A percentile compares a stretch with the other conserved stretches of the same genome.
phyloP scores from a whole-genome alignment of 2,329 filamentous ascomycete species.

The Phaeosphaeria sp. region DNA sequence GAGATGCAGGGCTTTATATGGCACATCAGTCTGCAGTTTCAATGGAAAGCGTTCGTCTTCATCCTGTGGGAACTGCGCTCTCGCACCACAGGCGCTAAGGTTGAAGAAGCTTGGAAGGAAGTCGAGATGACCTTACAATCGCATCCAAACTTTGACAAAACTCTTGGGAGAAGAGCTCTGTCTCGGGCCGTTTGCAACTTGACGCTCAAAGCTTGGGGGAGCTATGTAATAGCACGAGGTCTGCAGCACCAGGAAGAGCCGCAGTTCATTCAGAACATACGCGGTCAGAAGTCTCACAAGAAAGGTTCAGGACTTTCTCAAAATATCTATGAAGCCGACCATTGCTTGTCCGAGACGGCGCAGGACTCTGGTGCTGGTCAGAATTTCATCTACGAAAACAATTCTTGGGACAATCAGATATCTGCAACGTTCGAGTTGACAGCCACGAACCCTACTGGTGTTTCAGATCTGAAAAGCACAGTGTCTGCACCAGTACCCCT shows the following conservation, averaged over 20 bases:
- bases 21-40: slow-evolving; percentile 57
- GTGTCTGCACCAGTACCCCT: neutral
- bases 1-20: slow-evolving; percentile 52
- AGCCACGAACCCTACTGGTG: no score
- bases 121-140: slow-evolving; percentile 53
- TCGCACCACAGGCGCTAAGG: slow-evolving; percentile 29
- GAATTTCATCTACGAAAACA: neutral
- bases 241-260: slow-evolving; percentile 19
- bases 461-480: no score
- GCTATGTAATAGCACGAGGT: slow-evolving; percentile 20
- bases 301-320: neutral
- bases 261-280: slow-evolving; percentile 28
- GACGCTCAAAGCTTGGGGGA: slow-evolving; percentile 54
- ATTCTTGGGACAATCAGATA: neutral
- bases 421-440: no score
- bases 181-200: slow-evolving; percentile 53
- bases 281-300: neutral
- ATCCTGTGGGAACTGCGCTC: slow-evolving; percentile 48
- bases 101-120: slow-evolving; percentile 53
- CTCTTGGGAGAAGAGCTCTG: slow-evolving; percentile 46
- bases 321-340: no score
- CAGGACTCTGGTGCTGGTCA: no score
- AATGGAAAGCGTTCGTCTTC: slow-evolving; percentile 61
- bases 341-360: no score
- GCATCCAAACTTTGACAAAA: slow-evolving; percentile 50